Evolutionary conservation across 2,329 filamentous ascomycete genomes (phyloP).

Genomic region (Fusarium liriodendri): DNA sequence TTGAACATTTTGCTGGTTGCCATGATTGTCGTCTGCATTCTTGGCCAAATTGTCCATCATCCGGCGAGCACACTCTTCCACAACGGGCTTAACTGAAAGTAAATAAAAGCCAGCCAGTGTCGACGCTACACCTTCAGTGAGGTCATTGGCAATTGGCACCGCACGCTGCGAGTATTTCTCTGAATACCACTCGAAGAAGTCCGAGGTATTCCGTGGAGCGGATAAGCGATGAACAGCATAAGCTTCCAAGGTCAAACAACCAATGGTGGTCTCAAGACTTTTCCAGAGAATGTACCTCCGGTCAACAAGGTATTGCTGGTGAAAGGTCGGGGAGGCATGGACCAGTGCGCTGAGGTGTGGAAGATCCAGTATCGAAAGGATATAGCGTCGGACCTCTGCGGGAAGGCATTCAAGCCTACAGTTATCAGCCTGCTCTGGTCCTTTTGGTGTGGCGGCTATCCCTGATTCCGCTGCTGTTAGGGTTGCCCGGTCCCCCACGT

Average conservation of each 20-base stretch:
- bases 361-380: conserved; percentile 14
- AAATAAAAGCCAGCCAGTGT: neutral
- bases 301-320: conserved; percentile 18
- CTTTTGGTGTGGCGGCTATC: neutral
- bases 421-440: neutral
- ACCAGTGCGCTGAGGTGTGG: conserved; percentile 12
- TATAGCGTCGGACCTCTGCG: conserved; percentile 10
- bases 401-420: neutral
- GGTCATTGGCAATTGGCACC: neutral
- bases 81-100: neutral
- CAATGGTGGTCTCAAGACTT: conserved; percentile 8
- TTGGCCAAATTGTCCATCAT: neutral
- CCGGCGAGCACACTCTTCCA: neutral
- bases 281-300: conserved; percentile 13
- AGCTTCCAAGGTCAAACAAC: conserved; percentile 3
- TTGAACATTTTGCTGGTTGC: neutral
- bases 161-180: neutral
- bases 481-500: neutral
- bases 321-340: conserved; percentile 11
- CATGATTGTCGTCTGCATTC: neutral
- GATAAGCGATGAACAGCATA: conserved; percentile 2
- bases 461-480: neutral
- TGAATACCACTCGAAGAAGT: neutral
- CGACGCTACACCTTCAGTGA: neutral
- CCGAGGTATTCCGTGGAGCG: neutral